These are phyloP conservation scores for Zelopaecilomyces penicillatus DNA, from an alignment of 2,329 filamentous ascomycete species.

Conservation along the genomic window DNA sequence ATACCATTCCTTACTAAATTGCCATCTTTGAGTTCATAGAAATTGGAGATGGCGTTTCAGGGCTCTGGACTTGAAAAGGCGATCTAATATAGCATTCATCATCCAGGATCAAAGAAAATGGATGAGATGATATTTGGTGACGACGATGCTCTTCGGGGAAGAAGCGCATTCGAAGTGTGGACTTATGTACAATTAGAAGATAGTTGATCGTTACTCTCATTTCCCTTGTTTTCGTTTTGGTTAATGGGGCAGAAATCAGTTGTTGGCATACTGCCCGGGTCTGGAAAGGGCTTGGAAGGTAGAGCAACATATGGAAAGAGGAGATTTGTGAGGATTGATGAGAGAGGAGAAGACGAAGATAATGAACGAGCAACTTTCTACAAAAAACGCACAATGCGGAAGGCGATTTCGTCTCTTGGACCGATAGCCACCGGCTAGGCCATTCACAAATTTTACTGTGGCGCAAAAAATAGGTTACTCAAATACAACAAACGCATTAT, in stretches of 20 bases:
- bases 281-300: too few relatives aligned
- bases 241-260: background rate
- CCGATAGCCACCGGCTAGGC: too few relatives aligned
- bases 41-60: conserved; percentile 23
- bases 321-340: too few relatives aligned
- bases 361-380: too few relatives aligned
- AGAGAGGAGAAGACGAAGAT: background rate
- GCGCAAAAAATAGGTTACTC: too few relatives aligned
- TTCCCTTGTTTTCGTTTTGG: conserved; percentile 6
- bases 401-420: too few relatives aligned
- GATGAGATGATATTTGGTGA: conserved; percentile 11
- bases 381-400: too few relatives aligned
- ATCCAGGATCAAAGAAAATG: conserved; percentile 24
- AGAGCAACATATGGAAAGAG: too few relatives aligned
- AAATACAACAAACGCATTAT: too few relatives aligned
- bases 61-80: conserved; percentile 29
- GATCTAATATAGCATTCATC: conserved; percentile 28
- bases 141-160: conserved; percentile 3
- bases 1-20: conserved; percentile 18
- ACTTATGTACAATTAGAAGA: conserved; percentile 26
- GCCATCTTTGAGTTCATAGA: conserved; percentile 22
- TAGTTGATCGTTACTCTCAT: conserved; percentile 3
- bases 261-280: too few relatives aligned
- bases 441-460: too few relatives aligned
- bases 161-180: conserved; percentile 1